These are phyloP conservation scores for Aspergillus baeticus DNA, from an alignment of 495 filamentous ascomycete species.

Conservation along the genomic window DNA sequence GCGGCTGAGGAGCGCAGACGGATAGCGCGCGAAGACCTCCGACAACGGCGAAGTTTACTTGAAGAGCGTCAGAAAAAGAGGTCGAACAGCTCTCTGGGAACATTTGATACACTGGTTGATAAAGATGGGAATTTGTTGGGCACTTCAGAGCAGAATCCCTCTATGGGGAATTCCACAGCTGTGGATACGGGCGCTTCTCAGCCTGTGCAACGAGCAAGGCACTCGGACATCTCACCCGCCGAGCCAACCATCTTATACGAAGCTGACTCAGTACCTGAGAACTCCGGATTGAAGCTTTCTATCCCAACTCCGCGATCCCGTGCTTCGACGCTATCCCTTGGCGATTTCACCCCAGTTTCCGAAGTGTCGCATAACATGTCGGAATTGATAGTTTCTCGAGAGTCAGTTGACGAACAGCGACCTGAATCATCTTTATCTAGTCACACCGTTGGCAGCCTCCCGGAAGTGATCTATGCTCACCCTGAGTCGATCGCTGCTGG, in stretches of 20 bases:
- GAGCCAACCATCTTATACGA: background rate
- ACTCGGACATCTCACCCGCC: slow-evolving; percentile 31
- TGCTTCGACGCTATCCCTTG: slow-evolving; percentile 39
- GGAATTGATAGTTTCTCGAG: slow-evolving; percentile 1
- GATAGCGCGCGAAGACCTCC: slow-evolving; percentile 68
- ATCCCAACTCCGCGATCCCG: slow-evolving; percentile 38
- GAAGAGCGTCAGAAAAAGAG: slow-evolving; percentile 34
- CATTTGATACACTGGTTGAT: slow-evolving; percentile 57
- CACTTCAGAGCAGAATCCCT: slow-evolving; percentile 1
- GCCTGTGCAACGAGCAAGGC: slow-evolving; percentile 56
- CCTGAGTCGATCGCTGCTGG: slow-evolving; percentile 30
- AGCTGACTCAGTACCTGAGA: slow-evolving; percentile 3
- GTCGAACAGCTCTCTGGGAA: slow-evolving; percentile 27
- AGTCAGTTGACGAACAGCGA: slow-evolving; percentile 8
- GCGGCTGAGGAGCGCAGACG: slow-evolving; percentile 70
- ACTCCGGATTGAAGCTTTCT: slow-evolving; percentile 25
- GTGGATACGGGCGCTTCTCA: slow-evolving; percentile 42
- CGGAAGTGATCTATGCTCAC: slow-evolving; percentile 35
- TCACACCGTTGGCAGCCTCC: slow-evolving; percentile 29
- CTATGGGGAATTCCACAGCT: slow-evolving; percentile 44
- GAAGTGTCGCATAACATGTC: slow-evolving; percentile 31
- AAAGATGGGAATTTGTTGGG: slow-evolving; percentile 47
- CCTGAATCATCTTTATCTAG: slow-evolving; percentile 26
- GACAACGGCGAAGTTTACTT: slow-evolving; percentile 55
- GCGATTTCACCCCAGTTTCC: slow-evolving; percentile 50